Percentiles rank a stretch among this genome's conserved stretches.
Conservation (phyloP, 495 filamentous ascomycete genomes). For the Penicillium subrubescens region DNA sequence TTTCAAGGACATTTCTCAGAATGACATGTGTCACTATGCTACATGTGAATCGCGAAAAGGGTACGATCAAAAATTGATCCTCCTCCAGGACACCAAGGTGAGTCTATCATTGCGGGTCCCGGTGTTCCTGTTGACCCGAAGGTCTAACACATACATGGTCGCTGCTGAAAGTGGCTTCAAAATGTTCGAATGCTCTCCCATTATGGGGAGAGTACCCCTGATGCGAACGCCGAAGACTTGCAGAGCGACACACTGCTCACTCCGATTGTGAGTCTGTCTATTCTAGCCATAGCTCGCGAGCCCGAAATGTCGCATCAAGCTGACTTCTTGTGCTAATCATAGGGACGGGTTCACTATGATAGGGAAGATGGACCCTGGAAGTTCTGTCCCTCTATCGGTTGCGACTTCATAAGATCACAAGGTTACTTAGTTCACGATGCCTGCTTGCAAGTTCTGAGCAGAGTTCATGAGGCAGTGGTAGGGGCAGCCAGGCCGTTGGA, state of each 20-base stretch:
- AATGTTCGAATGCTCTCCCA: conserved; percentile 3
- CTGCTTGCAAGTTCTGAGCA: background rate
- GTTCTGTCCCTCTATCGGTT: background rate
- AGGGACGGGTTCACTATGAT: background rate
- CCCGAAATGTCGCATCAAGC: background rate
- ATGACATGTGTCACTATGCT: background rate
- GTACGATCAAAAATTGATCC: background rate
- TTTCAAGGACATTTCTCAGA: background rate
- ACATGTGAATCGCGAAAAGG: background rate
- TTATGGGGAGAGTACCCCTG: background rate
- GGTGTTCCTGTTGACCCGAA: background rate
- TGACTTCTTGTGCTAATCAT: background rate
- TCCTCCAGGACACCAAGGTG: background rate
- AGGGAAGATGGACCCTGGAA: background rate
- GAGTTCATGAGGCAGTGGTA: background rate
- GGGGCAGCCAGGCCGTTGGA: background rate
- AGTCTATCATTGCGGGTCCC: background rate
- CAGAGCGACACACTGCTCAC: background rate
- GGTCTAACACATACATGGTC: background rate
- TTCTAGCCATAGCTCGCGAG: background rate
- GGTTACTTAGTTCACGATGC: conserved; percentile 3
- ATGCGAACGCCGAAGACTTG: conserved; percentile 1
- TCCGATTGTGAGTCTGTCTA: background rate
- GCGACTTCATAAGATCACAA: conserved; percentile 1
- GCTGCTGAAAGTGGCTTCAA: conserved; percentile 1